Evolutionary conservation across 768 basidiomycete genomes (phyloP), one percentile per base, ranked within the genome.

Genomic region (Suillus cothurnatus): DNA sequence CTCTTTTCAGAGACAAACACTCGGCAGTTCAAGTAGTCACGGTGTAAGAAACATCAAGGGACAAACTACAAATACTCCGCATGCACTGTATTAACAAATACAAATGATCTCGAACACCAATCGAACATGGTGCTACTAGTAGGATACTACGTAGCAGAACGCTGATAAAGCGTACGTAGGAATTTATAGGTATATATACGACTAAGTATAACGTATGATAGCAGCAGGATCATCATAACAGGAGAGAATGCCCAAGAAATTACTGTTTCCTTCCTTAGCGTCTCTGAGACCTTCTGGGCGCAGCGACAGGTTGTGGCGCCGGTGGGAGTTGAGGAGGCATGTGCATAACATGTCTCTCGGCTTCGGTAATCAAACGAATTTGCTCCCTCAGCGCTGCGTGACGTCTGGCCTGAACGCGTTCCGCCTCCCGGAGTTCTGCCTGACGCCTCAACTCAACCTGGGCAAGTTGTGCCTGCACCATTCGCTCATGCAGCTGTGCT

Each of bases 181-280:
- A 53, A 53, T 31, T 31, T 53, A 55, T 52, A 9, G 28, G 52
- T 53, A 53, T 53, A 53, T 53, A 53, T 21, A 53, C 28, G 53
- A 55, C 53, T 21, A 50, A 56, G 55, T 14, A 58, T 36, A 58
- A 55, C 6, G 36, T 38, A 58, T 26, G 36, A 17, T 58, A 58
- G 15, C 23, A 38, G 15, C 56, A 38, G 9, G 36, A 26, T 26
- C 11, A 39, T 26, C 17, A 39, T 39, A 11, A 38, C 23, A 26
- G 23, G 36, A 58, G n/a, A 58, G 8, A 57, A 26, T 17, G 23
- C 9, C 11, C 36, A 57, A 36, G 23, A 57, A 53, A 31, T 53
- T 21, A 31, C 17, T 6, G 12, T n/a, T 3, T 32, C 53, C 32
- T n/a, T 55, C 36, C 17, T 58, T 19, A 58, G 9, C 9, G n/a